A percentile compares a stretch with the other conserved stretches of the same genome.
phyloP scores from a whole-genome alignment of 352 stramenopile species.

The Plasmopara muralis region DNA sequence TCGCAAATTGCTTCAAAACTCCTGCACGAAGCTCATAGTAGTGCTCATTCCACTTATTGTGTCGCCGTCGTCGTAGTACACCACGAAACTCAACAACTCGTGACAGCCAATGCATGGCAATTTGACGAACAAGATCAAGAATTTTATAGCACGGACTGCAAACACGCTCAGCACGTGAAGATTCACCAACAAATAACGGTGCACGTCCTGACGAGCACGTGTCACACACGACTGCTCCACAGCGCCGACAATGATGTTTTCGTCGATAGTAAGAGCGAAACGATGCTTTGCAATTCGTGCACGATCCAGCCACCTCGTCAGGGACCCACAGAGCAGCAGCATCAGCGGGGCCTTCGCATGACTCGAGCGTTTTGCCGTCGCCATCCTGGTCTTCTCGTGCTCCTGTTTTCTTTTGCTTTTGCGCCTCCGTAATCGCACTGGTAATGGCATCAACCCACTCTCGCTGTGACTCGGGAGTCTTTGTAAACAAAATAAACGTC shows the following conservation, averaged over 20 bases:
- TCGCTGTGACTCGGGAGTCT: slow-evolving; percentile 33
- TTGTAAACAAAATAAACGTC: slow-evolving; percentile 71
- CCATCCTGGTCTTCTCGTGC: slow-evolving; percentile 21
- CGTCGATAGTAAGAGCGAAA: slow-evolving; percentile 77
- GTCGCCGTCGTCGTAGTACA: slow-evolving; percentile 58
- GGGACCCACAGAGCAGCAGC: slow-evolving; percentile 71
- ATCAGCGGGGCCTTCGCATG: slow-evolving; percentile 48
- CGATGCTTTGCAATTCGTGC: slow-evolving; percentile 53
- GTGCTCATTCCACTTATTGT: slow-evolving; percentile 77
- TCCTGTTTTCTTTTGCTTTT: slow-evolving; percentile 17
- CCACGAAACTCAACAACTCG: slow-evolving; percentile 63
- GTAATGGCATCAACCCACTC: slow-evolving; percentile 60
- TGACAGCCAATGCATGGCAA: slow-evolving; percentile 62
- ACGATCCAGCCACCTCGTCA: slow-evolving; percentile 55
- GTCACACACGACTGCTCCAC: slow-evolving; percentile 69
- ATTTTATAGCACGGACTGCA: slow-evolving; percentile 64
- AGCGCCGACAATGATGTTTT: slow-evolving; percentile 71
- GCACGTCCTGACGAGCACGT: slow-evolving; percentile 63
- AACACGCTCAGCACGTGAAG: slow-evolving; percentile 53
- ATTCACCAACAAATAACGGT: slow-evolving; percentile 67
- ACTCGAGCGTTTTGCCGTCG: slow-evolving; percentile 12
- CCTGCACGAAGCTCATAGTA: slow-evolving; percentile 74
- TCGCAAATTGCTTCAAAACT: slow-evolving; percentile 72
- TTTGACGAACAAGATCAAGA: slow-evolving; percentile 56
- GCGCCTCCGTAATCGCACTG: slow-evolving; percentile 47